These are phyloP conservation scores for Penicillium bovifimosum DNA, from an alignment of 495 filamentous ascomycete genomes.

Conservation along the genomic window DNA sequence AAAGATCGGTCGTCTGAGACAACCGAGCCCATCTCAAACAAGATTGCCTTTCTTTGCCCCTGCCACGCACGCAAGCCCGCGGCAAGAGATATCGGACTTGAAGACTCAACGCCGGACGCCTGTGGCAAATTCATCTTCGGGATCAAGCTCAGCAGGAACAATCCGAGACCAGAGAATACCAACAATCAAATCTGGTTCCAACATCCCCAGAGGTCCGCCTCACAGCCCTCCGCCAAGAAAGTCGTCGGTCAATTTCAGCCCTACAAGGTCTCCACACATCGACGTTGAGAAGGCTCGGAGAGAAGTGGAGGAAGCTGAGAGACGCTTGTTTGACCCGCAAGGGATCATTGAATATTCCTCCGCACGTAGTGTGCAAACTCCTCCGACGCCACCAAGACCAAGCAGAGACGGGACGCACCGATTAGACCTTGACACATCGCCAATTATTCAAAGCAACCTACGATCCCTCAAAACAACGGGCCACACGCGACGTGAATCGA, in stretches of 20 bases:
- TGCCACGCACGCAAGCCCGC: slow-evolving; percentile 47
- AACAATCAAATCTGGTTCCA: background rate
- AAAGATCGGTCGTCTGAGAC: slow-evolving; percentile 54
- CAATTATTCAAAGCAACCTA: slow-evolving; percentile 76
- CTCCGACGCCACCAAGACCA: slow-evolving; percentile 48
- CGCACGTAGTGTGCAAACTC: background rate
- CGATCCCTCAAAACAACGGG: slow-evolving; percentile 36
- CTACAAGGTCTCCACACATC: slow-evolving; percentile 20
- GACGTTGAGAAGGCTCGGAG: slow-evolving; percentile 20
- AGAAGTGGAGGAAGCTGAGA: slow-evolving; percentile 25
- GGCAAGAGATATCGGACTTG: slow-evolving; percentile 59
- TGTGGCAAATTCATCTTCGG: slow-evolving; percentile 3
- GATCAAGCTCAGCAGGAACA: background rate
- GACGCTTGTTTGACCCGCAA: slow-evolving; percentile 16
- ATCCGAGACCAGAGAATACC: background rate
- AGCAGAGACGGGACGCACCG: slow-evolving; percentile 77
- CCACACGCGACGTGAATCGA: slow-evolving; percentile 41
- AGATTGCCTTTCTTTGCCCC: slow-evolving; percentile 57
- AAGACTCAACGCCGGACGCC: slow-evolving; percentile 52
- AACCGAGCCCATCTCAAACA: slow-evolving; percentile 59
- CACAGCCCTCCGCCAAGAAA: slow-evolving; percentile 60
- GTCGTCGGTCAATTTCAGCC: slow-evolving; percentile 52
- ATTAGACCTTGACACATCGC: slow-evolving; percentile 56
- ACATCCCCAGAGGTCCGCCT: slow-evolving; percentile 34
- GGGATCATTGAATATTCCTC: background rate